These are phyloP conservation scores for Polytrichum commune DNA, from an alignment of 225 moss, liverwort and hornwort genomes.

Conservation along the genomic window DNA sequence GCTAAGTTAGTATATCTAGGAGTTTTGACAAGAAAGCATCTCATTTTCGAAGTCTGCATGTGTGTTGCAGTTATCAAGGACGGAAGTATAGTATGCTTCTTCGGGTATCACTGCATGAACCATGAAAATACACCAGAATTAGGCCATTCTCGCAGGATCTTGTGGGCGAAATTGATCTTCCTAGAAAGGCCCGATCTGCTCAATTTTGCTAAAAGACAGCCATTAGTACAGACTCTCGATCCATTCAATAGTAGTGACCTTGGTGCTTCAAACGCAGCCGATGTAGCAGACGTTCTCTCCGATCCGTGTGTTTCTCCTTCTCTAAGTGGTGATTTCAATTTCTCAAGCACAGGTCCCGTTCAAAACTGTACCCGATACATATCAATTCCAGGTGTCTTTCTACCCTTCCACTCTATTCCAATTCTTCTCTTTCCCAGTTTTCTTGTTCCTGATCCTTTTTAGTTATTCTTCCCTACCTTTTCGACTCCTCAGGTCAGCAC, in stretches of 20 bases:
- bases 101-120: constrained; percentile 21
- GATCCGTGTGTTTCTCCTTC: constrained; percentile 2
- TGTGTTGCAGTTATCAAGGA: constrained; percentile 31
- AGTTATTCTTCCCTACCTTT: too few species aligned
- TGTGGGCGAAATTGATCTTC: constrained; percentile 18
- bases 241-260: not conserved
- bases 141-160: constrained; percentile 21
- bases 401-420: too few species aligned
- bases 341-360: too few species aligned
- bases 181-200: constrained; percentile 14
- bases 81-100: constrained; percentile 4
- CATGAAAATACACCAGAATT: constrained; percentile 14
- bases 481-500: too few species aligned
- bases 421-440: too few species aligned
- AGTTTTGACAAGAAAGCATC: not conserved
- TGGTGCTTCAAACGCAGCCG: not conserved
- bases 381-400: too few species aligned
- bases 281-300: constrained; percentile 11
- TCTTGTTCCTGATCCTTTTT: too few species aligned
- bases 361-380: too few species aligned
- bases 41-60: not conserved
- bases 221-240: not conserved
- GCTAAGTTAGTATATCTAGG: too few species aligned
- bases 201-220: constrained; percentile 34
- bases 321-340: not conserved